Conservation (phyloP, 768 basidiomycete genomes). For the Kwoniella shandongensis region DNA sequence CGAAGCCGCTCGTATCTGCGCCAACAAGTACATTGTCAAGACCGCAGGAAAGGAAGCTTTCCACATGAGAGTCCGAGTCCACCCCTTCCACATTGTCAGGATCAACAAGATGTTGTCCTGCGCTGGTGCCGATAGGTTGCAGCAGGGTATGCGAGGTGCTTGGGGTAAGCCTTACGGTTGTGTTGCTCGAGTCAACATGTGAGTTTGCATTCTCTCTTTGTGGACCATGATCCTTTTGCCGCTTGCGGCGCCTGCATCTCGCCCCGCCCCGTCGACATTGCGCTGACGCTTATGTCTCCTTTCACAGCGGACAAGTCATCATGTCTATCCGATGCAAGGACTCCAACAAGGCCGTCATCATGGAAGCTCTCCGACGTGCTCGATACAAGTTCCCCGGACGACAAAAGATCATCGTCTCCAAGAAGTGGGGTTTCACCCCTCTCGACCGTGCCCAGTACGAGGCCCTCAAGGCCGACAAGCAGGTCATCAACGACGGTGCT, state of each 20-base stretch:
- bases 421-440: constrained; percentile 99
- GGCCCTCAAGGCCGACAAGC: constrained; percentile 84
- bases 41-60: constrained; percentile 97
- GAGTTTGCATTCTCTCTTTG: no score
- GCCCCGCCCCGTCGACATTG: constrained; percentile 1
- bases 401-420: constrained; percentile 56
- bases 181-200: constrained; percentile 56
- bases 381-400: constrained; percentile 73
- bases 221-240: neutral
- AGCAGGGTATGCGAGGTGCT: constrained; percentile 88
- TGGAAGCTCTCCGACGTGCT: constrained; percentile 94
- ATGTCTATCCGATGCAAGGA: constrained; percentile 90
- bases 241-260: neutral
- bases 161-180: constrained; percentile 99
- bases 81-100: constrained; percentile 97
- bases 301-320: constrained; percentile 89
- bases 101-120: constrained; percentile 99
- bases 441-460: constrained; percentile 85
- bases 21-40: constrained; percentile 99
- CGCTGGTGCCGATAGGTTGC: constrained; percentile 91
- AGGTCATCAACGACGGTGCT: constrained; percentile 88
- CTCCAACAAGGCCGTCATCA: constrained; percentile 76
- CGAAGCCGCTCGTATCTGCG: constrained; percentile 97
- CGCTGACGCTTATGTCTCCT: constrained; percentile 53
- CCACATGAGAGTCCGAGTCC: constrained; percentile 94